Evolutionary conservation across 2,329 filamentous ascomycete genomes (phyloP).

Genomic region (Alternaria conjuncta): DNA sequence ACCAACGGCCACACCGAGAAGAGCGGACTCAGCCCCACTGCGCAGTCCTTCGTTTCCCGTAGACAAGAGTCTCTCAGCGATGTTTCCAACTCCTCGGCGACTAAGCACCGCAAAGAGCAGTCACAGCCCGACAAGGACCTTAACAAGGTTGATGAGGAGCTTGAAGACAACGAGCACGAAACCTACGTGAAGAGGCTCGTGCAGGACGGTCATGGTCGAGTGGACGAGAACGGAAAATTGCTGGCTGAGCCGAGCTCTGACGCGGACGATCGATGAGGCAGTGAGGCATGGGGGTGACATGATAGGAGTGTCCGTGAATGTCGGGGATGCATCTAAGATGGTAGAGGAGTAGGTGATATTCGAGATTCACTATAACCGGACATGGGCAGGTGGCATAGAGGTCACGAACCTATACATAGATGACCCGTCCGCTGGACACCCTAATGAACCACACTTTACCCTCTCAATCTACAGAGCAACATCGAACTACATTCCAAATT

Average conservation of each 20-base stretch:
- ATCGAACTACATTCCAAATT: neutral
- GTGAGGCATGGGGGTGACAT: neutral
- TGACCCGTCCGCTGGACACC: neutral
- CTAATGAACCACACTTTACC: neutral
- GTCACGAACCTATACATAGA: neutral
- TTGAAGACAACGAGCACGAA: neutral
- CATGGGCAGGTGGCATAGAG: neutral
- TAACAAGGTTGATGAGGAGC: neutral
- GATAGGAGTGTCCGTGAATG: neutral
- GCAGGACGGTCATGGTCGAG: neutral
- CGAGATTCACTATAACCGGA: neutral
- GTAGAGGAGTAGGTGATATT: neutral
- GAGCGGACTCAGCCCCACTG: conserved; percentile 43
- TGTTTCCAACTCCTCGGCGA: conserved; percentile 13
- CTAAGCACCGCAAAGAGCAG: conserved; percentile 9
- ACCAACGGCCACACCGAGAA: conserved; percentile 17
- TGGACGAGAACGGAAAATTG: neutral
- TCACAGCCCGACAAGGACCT: neutral
- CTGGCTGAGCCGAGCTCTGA: neutral
- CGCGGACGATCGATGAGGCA: neutral
- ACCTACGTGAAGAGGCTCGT: neutral
- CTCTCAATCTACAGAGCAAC: neutral
- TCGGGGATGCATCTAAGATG: neutral
- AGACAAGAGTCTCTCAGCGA: conserved; percentile 23
- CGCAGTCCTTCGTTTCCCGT: conserved; percentile 12